Conservation (phyloP, 208 protist genomes). For the Wallacemonas rigidus region DNA sequence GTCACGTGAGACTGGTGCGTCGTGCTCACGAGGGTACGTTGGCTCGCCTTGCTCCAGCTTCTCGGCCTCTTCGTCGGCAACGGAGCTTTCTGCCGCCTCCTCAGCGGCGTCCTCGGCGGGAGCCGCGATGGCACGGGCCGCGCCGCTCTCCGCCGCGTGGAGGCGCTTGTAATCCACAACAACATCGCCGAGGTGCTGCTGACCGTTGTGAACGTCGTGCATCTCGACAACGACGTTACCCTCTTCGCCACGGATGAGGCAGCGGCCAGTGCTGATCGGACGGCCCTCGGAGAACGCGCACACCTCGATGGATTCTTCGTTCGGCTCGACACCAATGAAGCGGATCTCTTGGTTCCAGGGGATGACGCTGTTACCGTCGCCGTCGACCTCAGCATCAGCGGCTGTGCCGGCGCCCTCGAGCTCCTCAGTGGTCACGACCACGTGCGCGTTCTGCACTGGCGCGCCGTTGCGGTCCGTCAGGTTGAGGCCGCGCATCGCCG, state of each 20-base stretch:
- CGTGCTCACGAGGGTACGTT: neutral
- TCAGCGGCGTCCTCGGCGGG: constrained; percentile 18
- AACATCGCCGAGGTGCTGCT: constrained; percentile 60
- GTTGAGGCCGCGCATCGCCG: constrained; percentile 78
- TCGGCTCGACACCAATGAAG: constrained; percentile 72
- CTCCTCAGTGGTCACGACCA: constrained; percentile 66
- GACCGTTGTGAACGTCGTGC: constrained; percentile 49
- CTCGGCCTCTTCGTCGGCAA: constrained; percentile 16
- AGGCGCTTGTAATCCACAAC: constrained; percentile 81
- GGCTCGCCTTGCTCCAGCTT: constrained; percentile 12
- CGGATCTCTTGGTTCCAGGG: constrained; percentile 90
- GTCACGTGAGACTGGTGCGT: neutral
- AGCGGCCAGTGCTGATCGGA: constrained; percentile 51
- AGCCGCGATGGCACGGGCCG: constrained; percentile 3
- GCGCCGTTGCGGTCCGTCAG: constrained; percentile 42
- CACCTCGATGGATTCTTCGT: constrained; percentile 56
- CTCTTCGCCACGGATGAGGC: constrained; percentile 27
- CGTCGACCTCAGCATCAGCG: constrained; percentile 53
- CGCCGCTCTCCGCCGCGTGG: constrained; percentile 25
- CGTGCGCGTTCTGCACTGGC: constrained; percentile 48
- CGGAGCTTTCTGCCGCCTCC: constrained; percentile 19
- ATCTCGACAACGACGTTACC: constrained; percentile 59
- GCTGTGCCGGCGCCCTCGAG: constrained; percentile 75
- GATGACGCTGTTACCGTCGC: constrained; percentile 45
- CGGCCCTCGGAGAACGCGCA: constrained; percentile 59